phyloP scores from a whole-genome alignment of 192 early-diverging fungal genomes.

The Umbelopsis sp. region DNA sequence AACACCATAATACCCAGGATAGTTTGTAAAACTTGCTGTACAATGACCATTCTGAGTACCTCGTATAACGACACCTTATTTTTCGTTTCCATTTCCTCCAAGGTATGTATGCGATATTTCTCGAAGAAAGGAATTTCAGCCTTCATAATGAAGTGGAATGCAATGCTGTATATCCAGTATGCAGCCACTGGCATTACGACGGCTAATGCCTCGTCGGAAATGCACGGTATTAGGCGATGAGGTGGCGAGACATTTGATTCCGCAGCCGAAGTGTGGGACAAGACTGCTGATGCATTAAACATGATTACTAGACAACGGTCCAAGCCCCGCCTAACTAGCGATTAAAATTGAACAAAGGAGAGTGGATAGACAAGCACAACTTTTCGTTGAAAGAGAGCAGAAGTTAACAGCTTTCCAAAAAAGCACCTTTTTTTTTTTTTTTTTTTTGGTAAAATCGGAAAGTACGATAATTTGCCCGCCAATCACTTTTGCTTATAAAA shows the following conservation, averaged over 20 bases:
- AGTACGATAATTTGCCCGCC: no score
- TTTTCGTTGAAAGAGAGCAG: background rate
- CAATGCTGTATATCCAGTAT: slow-evolving; percentile 71
- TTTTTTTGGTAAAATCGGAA: no score
- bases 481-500: no score
- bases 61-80: slow-evolving; percentile 70
- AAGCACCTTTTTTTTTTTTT: no score
- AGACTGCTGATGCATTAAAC: slow-evolving; percentile 17
- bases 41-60: slow-evolving; percentile 62
- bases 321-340: background rate
- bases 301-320: background rate
- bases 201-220: slow-evolving; percentile 55
- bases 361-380: background rate
- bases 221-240: slow-evolving; percentile 35
- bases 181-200: slow-evolving; percentile 58
- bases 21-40: slow-evolving; percentile 72
- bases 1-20: slow-evolving; percentile 38
- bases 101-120: slow-evolving; percentile 69
- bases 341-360: background rate
- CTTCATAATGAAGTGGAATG: slow-evolving; percentile 64
- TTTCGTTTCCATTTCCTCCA: slow-evolving; percentile 45
- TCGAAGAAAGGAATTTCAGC: slow-evolving; percentile 65
- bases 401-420: background rate
- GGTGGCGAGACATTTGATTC: slow-evolving; percentile 4
- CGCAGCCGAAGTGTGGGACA: slow-evolving; percentile 14